Evolutionary conservation across 23 red algal genomes (phyloP).

Genomic region (Chondrus crispus): DNA sequence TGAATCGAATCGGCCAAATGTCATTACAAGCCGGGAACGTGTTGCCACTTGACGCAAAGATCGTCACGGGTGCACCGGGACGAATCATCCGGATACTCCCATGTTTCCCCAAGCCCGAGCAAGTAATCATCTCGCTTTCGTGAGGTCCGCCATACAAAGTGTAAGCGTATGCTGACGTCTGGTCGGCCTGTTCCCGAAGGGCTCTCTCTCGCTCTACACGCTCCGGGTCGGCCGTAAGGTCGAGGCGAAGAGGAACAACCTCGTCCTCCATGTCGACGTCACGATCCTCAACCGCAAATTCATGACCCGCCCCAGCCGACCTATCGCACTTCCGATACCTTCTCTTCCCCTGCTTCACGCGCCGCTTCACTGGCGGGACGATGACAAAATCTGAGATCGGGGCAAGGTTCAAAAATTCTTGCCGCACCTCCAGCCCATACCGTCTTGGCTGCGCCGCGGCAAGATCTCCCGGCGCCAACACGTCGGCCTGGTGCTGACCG

Average conservation of each 20-base stretch:
- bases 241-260: background rate
- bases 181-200: background rate
- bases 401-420: constrained; percentile 58
- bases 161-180: constrained; percentile 29
- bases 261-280: background rate
- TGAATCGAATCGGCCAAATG: constrained; percentile 36
- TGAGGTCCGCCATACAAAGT: constrained; percentile 1
- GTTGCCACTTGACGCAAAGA: constrained; percentile 18
- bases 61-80: constrained; percentile 46
- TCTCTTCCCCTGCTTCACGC: background rate
- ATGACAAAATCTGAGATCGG: constrained; percentile 64
- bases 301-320: no score
- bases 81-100: constrained; percentile 49
- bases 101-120: constrained; percentile 36
- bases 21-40: constrained; percentile 57
- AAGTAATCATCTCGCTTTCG: constrained; percentile 42
- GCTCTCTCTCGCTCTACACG: background rate
- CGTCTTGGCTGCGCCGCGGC: background rate
- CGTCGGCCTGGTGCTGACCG: background rate
- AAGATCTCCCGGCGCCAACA: background rate
- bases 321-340: background rate
- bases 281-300: background rate
- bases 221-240: background rate
- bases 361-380: background rate
- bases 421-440: constrained; percentile 50